phyloP scores from a whole-genome alignment of 192 early-diverging fungal genomes.

The Backusella westeae region DNA sequence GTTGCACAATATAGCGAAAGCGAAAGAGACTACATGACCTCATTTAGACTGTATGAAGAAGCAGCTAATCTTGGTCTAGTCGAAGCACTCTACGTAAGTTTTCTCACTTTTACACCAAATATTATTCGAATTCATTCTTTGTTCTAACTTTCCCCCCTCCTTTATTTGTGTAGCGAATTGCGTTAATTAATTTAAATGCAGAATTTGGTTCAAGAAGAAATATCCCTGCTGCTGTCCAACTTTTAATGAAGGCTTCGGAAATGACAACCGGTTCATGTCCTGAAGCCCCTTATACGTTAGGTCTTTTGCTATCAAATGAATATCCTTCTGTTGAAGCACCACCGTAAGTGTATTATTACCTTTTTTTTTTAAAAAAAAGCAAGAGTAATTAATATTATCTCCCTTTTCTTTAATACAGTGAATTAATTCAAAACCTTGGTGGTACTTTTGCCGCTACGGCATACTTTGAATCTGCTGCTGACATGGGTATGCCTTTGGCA shows the following conservation, averaged over 20 bases:
- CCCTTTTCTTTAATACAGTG: constrained; percentile 16
- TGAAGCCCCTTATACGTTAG: constrained; percentile 76
- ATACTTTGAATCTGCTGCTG: constrained; percentile 71
- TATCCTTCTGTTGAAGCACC: constrained; percentile 51
- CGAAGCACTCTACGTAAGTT: constrained; percentile 57
- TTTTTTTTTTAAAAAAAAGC: not conserved
- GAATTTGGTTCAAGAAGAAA: constrained; percentile 63
- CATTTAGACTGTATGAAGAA: constrained; percentile 44
- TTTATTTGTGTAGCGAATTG: constrained; percentile 60
- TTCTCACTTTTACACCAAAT: constrained; percentile 1
- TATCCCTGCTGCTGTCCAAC: constrained; percentile 74
- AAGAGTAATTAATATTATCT: not conserved
- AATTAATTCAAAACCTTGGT: constrained; percentile 66
- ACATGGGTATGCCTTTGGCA: constrained; percentile 66
- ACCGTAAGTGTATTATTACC: constrained; percentile 3
- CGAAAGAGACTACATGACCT: constrained; percentile 57
- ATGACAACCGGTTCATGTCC: constrained; percentile 73
- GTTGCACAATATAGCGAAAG: constrained; percentile 57
- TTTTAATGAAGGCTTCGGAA: constrained; percentile 72
- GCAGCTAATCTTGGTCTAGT: constrained; percentile 65
- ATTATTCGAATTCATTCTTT: not conserved
- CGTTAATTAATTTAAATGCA: constrained; percentile 73
- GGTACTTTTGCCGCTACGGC: constrained; percentile 64
- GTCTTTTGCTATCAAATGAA: constrained; percentile 70
- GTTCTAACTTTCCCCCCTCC: not conserved